Evolutionary conservation across 208 protist genomes (phyloP).

Genomic region (Zelonia costaricensis): DNA sequence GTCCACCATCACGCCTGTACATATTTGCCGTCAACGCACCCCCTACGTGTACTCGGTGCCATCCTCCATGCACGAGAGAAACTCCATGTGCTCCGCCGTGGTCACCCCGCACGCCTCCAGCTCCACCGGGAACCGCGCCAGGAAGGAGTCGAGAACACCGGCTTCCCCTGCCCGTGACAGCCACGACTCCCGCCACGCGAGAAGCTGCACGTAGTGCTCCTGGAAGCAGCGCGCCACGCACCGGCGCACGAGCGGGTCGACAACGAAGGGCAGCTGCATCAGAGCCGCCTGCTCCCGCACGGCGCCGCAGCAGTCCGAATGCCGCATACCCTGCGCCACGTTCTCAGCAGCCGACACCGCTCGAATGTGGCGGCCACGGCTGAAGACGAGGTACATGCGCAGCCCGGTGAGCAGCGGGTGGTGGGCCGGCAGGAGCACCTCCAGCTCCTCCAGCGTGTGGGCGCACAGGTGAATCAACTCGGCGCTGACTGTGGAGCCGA

Average conservation of each 20-base stretch:
- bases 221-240: conserved; percentile 72
- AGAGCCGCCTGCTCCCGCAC: conserved; percentile 53
- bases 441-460: conserved; percentile 54
- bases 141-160: conserved; percentile 43
- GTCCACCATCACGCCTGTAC: too few species aligned
- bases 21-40: too few species aligned
- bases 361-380: conserved; percentile 44
- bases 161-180: conserved; percentile 13
- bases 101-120: conserved; percentile 56
- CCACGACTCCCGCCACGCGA: conserved; percentile 27
- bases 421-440: conserved; percentile 49
- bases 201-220: conserved; percentile 63
- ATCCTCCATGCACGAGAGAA: conserved; percentile 61
- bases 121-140: conserved; percentile 56
- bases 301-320: conserved; percentile 64
- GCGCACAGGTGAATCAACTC: conserved; percentile 46
- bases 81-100: conserved; percentile 38
- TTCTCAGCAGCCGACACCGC: conserved; percentile 25
- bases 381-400: conserved; percentile 72
- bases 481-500: conserved; percentile 35
- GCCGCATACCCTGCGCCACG: conserved; percentile 8
- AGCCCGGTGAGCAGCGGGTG: conserved; percentile 64
- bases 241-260: conserved; percentile 53
- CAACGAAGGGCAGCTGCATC: conserved; percentile 59
- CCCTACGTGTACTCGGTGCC: not conserved